Evolutionary conservation across 2,329 filamentous ascomycete species (phyloP).

Genomic region (Stagonosporopsis cucurbitacearum): DNA sequence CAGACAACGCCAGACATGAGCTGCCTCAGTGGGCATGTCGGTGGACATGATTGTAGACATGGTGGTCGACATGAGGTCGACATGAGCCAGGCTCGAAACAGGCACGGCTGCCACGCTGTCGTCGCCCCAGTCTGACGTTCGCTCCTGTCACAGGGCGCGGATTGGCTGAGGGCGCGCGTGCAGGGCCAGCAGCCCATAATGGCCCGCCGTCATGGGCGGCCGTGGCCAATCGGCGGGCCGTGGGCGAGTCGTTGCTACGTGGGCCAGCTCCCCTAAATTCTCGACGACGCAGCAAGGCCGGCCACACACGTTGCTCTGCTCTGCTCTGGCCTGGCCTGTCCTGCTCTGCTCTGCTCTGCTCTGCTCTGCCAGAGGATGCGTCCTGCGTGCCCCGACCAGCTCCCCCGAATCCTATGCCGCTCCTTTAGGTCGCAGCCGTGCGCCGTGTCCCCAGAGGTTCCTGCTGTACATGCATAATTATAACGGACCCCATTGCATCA

Average conservation of each 20-base stretch:
- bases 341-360: too few species aligned
- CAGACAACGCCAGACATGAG: too few species aligned
- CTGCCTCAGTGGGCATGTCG: too few species aligned
- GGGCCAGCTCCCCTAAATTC: constrained; percentile 32
- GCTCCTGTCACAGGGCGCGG: constrained; percentile 13
- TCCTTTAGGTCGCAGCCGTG: constrained; percentile 48
- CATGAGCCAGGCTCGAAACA: neutral
- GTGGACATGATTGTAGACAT: too few species aligned
- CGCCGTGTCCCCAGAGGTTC: constrained; percentile 31
- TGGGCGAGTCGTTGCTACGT: constrained; percentile 8
- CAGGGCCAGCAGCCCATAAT: neutral
- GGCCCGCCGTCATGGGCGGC: neutral
- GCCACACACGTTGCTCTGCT: constrained; percentile 25
- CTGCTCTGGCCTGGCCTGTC: too few species aligned
- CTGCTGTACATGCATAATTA: constrained; percentile 39
- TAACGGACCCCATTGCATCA: constrained; percentile 32
- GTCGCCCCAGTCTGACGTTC: constrained; percentile 1
- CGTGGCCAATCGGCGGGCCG: constrained; percentile 27
- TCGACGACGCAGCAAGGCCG: constrained; percentile 23
- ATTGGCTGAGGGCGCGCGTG: constrained; percentile 8
- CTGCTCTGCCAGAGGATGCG: constrained; percentile 41
- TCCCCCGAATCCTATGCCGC: constrained; percentile 45
- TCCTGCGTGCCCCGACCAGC: constrained; percentile 38
- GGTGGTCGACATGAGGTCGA: too few species aligned
- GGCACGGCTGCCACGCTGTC: constrained; percentile 11